Evolutionary conservation across 2,329 filamentous ascomycete genomes (phyloP).

Genomic region (Aspergillus eucalypticola): DNA sequence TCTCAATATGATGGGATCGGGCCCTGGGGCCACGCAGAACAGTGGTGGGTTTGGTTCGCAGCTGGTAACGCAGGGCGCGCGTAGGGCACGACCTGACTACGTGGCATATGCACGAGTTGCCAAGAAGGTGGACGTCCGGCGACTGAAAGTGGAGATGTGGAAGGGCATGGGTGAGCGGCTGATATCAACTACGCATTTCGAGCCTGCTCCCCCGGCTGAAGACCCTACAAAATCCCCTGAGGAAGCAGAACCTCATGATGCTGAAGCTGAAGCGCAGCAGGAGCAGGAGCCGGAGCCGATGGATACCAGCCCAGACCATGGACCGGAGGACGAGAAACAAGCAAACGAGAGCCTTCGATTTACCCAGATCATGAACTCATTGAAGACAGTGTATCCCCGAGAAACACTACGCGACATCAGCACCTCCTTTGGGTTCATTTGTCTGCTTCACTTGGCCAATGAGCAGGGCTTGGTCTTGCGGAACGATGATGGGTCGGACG

Average conservation of each 20-base stretch:
- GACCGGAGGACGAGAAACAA: conserved; percentile 31
- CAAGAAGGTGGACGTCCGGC: conserved; percentile 66
- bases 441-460: conserved; percentile 84
- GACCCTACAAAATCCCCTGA: conserved; percentile 21
- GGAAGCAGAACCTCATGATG: conserved; percentile 19
- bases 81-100: conserved; percentile 62
- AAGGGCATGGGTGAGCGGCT: conserved; percentile 57
- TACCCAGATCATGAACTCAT: conserved; percentile 84
- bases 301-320: conserved; percentile 29
- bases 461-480: conserved; percentile 84
- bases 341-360: conserved; percentile 70
- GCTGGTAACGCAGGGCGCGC: conserved; percentile 61
- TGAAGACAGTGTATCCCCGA: conserved; percentile 83
- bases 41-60: conserved; percentile 61
- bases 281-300: conserved; percentile 31
- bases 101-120: conserved; percentile 66
- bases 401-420: conserved; percentile 90
- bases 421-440: conserved; percentile 91
- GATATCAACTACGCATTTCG: conserved; percentile 39
- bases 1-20: conserved; percentile 42
- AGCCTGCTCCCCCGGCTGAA: conserved; percentile 30
- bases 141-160: conserved; percentile 67
- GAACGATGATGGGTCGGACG: conserved; percentile 51
- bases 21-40: conserved; percentile 42
- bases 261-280: conserved; percentile 35